Evolutionary conservation across 1,284 basidiomycete species (phyloP), one percentile per base, ranked within the genome.

Genomic region (Malassezia globosa): DNA sequence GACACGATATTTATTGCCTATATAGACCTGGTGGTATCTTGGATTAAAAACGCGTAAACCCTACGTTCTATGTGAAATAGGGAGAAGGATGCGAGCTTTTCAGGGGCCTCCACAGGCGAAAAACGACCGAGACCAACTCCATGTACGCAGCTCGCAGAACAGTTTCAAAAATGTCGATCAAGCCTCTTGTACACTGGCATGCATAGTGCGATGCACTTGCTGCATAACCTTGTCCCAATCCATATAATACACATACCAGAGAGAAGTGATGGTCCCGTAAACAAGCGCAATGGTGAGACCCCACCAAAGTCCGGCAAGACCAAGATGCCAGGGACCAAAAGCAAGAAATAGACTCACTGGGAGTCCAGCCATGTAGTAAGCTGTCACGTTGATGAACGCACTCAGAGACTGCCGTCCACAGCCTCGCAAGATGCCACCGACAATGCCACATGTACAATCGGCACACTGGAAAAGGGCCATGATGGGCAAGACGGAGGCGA

Each of bases 381-480:
- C 72, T 0, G 74, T 73, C 42, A 77, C 59, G 61, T 76, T 77
- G 68, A 77, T 73, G 21, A 73, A 55, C 0, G 76, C 76, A 26
- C 76, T 75, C 8, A 72, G 71, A 1, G 72, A 65, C 60, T 77
- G 75, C 23, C 83, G 82, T 2, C 87, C 87, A 22, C 80, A 75
- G 1, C 85, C 81, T 36, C 87, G 79, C 37, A 92, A 73, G 55
- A 90, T 80, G 2, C 87, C 84, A 11, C 78, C 78, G 0, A 81
- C 78, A 5, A 87, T 80, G 1, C 79, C 83, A 8, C 77, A 73
- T 14, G 81, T 76, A 10, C 81, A 82, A 59, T 90, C 87, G 51
- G 82, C 51, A 2, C 87, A 78, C 48, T 66, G 64, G 27, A 87
- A 76, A 7, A 84, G 81, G 4, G 77, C 75, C 41, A 73, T 72